phyloP scores from a whole-genome alignment of 805 yeast genomes.

The Ogataea pilisensis region DNA sequence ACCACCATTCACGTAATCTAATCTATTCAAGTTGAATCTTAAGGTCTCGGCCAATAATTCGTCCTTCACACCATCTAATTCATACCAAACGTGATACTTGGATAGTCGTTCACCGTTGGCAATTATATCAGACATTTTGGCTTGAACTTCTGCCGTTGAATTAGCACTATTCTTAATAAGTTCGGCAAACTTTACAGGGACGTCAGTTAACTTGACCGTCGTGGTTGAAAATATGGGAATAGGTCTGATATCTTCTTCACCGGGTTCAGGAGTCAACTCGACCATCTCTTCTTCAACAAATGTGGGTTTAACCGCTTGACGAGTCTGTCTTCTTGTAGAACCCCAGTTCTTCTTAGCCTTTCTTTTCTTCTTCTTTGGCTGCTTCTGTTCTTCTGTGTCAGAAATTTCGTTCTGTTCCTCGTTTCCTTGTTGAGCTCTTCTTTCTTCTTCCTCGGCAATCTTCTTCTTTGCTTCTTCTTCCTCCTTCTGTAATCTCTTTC shows the following conservation, averaged over 20 bases:
- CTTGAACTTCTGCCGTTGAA: constrained; percentile 50
- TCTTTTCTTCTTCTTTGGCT: constrained; percentile 20
- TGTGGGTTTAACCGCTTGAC: constrained; percentile 12
- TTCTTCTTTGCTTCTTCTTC: constrained; percentile 29
- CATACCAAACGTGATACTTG: constrained; percentile 74
- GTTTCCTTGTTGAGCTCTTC: constrained; percentile 20
- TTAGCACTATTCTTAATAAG: constrained; percentile 64
- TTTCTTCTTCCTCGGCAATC: constrained; percentile 22
- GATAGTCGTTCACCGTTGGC: constrained; percentile 56
- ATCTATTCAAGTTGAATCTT: constrained; percentile 47
- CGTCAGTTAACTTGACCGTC: constrained; percentile 59
- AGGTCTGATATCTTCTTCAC: constrained; percentile 41
- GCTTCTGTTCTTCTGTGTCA: constrained; percentile 25
- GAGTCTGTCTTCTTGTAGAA: constrained; percentile 25
- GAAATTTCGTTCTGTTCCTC: constrained; percentile 25
- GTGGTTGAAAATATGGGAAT: constrained; percentile 52
- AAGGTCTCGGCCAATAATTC: constrained; percentile 60
- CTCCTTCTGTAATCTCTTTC: constrained; percentile 20
- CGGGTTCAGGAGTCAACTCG: constrained; percentile 22
- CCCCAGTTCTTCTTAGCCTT: constrained; percentile 29
- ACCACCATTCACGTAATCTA: constrained; percentile 33
- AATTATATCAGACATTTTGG: constrained; percentile 58
- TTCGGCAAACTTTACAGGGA: constrained; percentile 63
- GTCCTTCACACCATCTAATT: constrained; percentile 72
- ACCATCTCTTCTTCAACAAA: constrained; percentile 17